Evolutionary conservation across 2,329 filamentous ascomycete genomes (phyloP), one percentile per base, ranked within the genome.

Genomic region (Remersonia thermophila): DNA sequence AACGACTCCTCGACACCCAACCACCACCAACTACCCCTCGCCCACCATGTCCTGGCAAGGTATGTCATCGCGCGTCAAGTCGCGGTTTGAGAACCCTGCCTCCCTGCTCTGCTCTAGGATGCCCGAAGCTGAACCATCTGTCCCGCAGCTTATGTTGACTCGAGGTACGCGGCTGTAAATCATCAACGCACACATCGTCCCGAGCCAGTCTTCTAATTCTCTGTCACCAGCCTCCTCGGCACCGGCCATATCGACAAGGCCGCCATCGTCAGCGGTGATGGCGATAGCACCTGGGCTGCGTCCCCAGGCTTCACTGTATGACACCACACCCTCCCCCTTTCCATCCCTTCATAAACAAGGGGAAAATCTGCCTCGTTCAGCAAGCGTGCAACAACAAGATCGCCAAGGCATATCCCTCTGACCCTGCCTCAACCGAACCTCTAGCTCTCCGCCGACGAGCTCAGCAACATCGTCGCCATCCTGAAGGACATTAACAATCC

Each of bases 161-260:
- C 60, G 47, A 69, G 65, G 67, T 70, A 66, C 38, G 41, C 12
- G 30, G n/a, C 30, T 6, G 5, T 23, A 23, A 6, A 5, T 23
- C 20, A 9, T 23, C 20, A 9, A 6, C 20, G n/a, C n/a, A n/a
- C n/a, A n/a, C 20, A 23, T 23, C 20, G 9, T 23, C 20, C 31
- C 13, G 10, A 18, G 34, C 12, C 15, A 23, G 20, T 23, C 20
- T 23, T 23, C 20, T 3, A 32, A 13, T 2, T 11, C 2, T 11
- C 9, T 27, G 26, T 7, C n/a, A 31, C 27, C 55, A 93, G 85
- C 73, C 76, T 94, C 53, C 73, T 93, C 55, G 80, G 71, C 64
- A 78, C 71, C 52, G 78, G 78, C 54, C 79, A 87, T 58, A 63
- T 93, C 55, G 80, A 91, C 66, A 80, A 85, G 66, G 86, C 73